phyloP scores from a whole-genome alignment of 164 flowering plant species.

The Cinnamomum micranthum region DNA sequence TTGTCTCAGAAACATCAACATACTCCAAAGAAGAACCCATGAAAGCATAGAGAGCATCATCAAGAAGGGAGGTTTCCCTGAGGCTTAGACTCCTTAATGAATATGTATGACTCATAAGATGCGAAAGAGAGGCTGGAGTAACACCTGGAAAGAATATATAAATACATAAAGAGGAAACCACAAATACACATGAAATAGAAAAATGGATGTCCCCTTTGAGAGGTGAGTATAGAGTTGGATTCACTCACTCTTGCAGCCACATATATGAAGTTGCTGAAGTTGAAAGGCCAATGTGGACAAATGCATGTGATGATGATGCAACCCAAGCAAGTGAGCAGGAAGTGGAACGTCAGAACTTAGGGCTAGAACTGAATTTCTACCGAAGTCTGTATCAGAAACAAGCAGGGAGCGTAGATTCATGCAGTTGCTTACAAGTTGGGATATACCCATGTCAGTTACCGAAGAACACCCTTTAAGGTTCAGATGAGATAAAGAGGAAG shows the following conservation, averaged over 20 bases:
- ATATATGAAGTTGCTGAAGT: constrained; percentile 57
- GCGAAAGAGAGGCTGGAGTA: constrained; percentile 35
- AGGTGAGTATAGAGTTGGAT: neutral
- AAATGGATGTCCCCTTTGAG: neutral
- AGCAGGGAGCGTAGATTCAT: constrained; percentile 41
- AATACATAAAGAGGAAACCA: constrained; percentile 1
- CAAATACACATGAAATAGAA: neutral
- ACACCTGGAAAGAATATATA: constrained; percentile 36
- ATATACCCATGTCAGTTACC: constrained; percentile 60
- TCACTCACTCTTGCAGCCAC: constrained; percentile 65
- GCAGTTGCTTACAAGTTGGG: constrained; percentile 44
- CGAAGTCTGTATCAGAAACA: constrained; percentile 66
- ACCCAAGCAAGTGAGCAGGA: constrained; percentile 11
- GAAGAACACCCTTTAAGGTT: constrained; percentile 64
- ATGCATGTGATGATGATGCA: constrained; percentile 19
- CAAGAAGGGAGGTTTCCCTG: constrained; percentile 45
- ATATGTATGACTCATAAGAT: constrained; percentile 41
- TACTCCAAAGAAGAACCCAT: constrained; percentile 54
- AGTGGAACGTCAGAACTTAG: constrained; percentile 40
- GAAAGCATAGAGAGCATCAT: constrained; percentile 43
- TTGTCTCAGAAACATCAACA: constrained; percentile 69
- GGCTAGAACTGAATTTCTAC: constrained; percentile 42
- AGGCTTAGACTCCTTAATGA: constrained; percentile 54
- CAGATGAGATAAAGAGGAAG: constrained; percentile 43
- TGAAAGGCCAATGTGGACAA: constrained; percentile 32